Conservation (phyloP, 345 rosid genomes). For the Lepidium aucheri region DNA sequence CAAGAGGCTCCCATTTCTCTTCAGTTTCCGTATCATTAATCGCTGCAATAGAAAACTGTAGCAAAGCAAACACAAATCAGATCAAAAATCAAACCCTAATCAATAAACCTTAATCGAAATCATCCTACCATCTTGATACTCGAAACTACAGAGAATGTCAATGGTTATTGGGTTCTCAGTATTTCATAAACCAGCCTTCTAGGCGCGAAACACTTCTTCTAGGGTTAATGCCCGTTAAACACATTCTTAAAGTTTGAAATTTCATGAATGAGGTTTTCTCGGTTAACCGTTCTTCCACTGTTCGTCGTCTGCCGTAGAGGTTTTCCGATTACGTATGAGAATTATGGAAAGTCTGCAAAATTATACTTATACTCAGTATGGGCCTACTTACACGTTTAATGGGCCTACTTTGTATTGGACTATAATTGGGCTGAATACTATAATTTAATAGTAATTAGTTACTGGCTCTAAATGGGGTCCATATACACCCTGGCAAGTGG, state of each 20-base stretch:
- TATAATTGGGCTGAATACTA: background rate
- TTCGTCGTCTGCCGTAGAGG: background rate
- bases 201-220: background rate
- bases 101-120: background rate
- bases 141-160: background rate
- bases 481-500: slow-evolving; percentile 36
- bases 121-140: slow-evolving; percentile 21
- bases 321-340: background rate
- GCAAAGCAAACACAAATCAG: background rate
- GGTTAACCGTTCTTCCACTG: background rate
- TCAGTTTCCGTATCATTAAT: slow-evolving; percentile 81
- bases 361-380: no score
- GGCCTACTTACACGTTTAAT: background rate
- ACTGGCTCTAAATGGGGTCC: background rate
- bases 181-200: background rate
- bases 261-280: slow-evolving; percentile 1
- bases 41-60: slow-evolving; percentile 91
- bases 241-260: slow-evolving; percentile 9
- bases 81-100: slow-evolving; percentile 1
- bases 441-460: no score
- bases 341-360: background rate
- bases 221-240: background rate
- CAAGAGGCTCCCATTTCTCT: slow-evolving; percentile 92
- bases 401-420: background rate
- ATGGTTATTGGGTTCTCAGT: background rate